Evolutionary conservation across 345 rosid species (phyloP).

Genomic region (Corchorus olitorius): DNA sequence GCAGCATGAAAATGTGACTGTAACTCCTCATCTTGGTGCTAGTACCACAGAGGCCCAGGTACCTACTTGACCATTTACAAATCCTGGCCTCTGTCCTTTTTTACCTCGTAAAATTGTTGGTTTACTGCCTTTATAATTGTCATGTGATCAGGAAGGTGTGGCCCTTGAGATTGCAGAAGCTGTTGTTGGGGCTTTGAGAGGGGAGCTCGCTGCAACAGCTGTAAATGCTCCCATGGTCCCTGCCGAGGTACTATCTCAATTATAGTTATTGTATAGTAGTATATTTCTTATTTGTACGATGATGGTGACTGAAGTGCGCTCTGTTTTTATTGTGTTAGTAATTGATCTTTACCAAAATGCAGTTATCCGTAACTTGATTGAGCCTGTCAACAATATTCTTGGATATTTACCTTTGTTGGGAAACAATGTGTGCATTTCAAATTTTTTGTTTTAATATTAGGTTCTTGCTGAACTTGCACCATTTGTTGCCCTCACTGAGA

Average conservation of each 20-base stretch:
- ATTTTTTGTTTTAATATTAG: slow-evolving; percentile 31
- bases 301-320: too few relatives aligned
- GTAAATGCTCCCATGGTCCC: slow-evolving; percentile 70
- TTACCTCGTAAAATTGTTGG: not conserved
- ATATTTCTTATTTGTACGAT: not conserved
- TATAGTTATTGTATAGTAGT: not conserved
- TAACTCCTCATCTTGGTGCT: slow-evolving; percentile 67
- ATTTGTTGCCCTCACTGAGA: slow-evolving; percentile 58
- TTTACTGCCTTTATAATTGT: not conserved
- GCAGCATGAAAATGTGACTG: slow-evolving; percentile 52
- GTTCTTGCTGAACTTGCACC: slow-evolving; percentile 63
- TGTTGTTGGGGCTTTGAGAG: slow-evolving; percentile 55
- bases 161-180: slow-evolving; percentile 64
- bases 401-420: not conserved
- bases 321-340: not conserved
- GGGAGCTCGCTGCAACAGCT: slow-evolving; percentile 57
- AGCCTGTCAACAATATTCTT: slow-evolving; percentile 3
- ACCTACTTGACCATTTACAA: not conserved
- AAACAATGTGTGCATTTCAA: slow-evolving; percentile 1
- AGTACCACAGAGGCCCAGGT: slow-evolving; percentile 64
- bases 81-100: slow-evolving; percentile 1
- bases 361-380: not conserved
- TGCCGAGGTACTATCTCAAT: slow-evolving; percentile 36
- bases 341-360: not conserved
- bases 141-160: slow-evolving; percentile 45